Conservation (phyloP, 1,284 basidiomycete species). For the Tilletia indica region DNA sequence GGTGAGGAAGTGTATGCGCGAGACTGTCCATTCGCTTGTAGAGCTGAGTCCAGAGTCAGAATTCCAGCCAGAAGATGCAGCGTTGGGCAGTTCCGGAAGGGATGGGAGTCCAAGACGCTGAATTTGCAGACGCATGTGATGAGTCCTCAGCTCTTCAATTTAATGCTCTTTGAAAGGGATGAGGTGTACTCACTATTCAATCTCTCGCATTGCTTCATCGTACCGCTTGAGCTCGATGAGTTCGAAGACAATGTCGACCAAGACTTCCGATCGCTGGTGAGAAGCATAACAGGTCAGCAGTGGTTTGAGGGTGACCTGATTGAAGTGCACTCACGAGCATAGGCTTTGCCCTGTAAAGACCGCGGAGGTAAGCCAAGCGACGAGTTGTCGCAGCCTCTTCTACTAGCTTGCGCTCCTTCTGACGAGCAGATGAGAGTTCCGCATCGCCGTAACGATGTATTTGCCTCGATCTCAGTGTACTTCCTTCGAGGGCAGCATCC, state of each 20-base stretch:
- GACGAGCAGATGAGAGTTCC: background rate
- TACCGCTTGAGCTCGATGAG: constrained; percentile 17
- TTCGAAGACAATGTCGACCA: constrained; percentile 15
- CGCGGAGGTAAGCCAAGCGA: constrained; percentile 4
- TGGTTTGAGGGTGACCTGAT: no score
- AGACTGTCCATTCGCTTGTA: background rate
- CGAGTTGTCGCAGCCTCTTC: background rate
- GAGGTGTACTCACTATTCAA: constrained; percentile 7
- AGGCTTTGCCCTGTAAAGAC: constrained; percentile 2
- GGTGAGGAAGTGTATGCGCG: background rate
- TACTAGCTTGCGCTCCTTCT: background rate
- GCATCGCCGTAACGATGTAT: background rate
- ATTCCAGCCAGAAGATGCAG: constrained; percentile 8
- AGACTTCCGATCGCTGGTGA: constrained; percentile 1
- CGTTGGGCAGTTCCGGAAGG: background rate
- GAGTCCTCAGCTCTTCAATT: background rate
- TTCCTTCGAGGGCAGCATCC: background rate
- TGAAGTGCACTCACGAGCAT: background rate
- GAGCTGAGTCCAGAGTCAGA: background rate
- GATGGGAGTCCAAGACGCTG: constrained; percentile 6
- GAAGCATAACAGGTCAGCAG: no score
- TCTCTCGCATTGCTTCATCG: constrained; percentile 11
- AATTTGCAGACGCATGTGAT: background rate
- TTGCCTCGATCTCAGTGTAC: background rate
- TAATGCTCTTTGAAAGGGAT: background rate